These are phyloP conservation scores for Nelumbo lutea DNA, from an alignment of 164 flowering plant species.

Conservation along the genomic window DNA sequence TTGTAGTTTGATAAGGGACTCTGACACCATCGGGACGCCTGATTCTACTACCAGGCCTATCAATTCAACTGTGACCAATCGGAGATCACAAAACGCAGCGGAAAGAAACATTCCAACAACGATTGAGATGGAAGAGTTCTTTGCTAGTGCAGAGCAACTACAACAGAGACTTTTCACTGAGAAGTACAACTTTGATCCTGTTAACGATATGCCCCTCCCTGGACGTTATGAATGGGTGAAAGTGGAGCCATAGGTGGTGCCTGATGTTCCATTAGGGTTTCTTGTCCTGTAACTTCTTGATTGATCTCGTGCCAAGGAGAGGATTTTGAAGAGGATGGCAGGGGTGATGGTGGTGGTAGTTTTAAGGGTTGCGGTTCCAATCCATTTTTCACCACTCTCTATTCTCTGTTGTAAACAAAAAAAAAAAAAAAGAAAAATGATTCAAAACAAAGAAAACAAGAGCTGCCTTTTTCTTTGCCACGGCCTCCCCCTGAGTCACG, in stretches of 20 bases:
- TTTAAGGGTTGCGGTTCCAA: slow-evolving; percentile 20
- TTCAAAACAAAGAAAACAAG: slow-evolving; percentile 20
- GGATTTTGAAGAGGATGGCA: slow-evolving; percentile 22
- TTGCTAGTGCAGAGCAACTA: slow-evolving; percentile 57
- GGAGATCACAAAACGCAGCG: slow-evolving; percentile 25
- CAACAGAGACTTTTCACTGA: slow-evolving; percentile 55
- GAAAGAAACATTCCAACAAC: slow-evolving; percentile 47
- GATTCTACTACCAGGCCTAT: slow-evolving; percentile 61
- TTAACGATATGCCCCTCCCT: slow-evolving; percentile 63
- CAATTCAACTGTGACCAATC: slow-evolving; percentile 19
- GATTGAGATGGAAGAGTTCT: slow-evolving; percentile 80
- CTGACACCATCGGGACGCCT: slow-evolving; percentile 46
- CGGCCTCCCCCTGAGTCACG: too few species aligned
- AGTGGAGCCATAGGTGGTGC: slow-evolving; percentile 28
- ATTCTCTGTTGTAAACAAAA: slow-evolving; percentile 45
- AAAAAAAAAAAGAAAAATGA: slow-evolving; percentile 20
- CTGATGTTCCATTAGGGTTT: slow-evolving; percentile 22
- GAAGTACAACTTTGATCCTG: slow-evolving; percentile 85
- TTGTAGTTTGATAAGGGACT: slow-evolving; percentile 54
- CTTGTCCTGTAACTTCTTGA: slow-evolving; percentile 23
- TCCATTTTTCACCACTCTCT: slow-evolving; percentile 33
- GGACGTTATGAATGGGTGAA: slow-evolving; percentile 83
- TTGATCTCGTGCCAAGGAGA: slow-evolving; percentile 14
- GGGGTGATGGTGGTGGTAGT: slow-evolving; percentile 26
- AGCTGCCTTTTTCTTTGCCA: too few species aligned